Evolutionary conservation across 129 eudicot genomes (phyloP).

Genomic region (Ambrosia artemisiifolia): DNA sequence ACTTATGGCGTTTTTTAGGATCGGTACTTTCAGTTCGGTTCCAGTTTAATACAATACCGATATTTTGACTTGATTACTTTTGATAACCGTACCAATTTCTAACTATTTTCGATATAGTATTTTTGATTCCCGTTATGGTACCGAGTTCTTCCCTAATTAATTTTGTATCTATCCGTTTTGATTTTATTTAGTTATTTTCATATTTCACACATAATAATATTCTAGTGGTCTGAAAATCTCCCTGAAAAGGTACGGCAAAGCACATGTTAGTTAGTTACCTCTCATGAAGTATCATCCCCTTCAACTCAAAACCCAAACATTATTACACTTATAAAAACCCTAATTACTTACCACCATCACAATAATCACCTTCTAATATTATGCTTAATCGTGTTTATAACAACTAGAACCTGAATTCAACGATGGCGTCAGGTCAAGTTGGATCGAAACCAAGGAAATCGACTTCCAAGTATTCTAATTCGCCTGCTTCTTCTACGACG

Average conservation of each 20-base stretch:
- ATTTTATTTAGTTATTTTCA: neutral
- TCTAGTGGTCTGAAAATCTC: constrained; percentile 21
- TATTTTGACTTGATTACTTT: too few relatives aligned
- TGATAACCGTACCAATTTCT: too few relatives aligned
- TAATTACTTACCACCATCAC: neutral
- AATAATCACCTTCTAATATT: constrained; percentile 8
- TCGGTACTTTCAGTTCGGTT: too few relatives aligned
- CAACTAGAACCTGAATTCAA: neutral
- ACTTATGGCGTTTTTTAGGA: too few relatives aligned
- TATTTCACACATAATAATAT: neutral
- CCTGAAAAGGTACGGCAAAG: constrained; percentile 16
- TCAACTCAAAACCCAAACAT: constrained; percentile 45
- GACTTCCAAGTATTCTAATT: constrained; percentile 37
- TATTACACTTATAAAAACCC: constrained; percentile 12
- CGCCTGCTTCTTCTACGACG: constrained; percentile 58
- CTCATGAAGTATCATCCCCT: constrained; percentile 53
- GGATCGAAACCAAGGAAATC: constrained; percentile 40
- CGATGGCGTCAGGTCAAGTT: constrained; percentile 59
- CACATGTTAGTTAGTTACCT: neutral
- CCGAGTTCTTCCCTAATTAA: too few relatives aligned
- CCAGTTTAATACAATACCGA: too few relatives aligned
- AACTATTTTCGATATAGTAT: too few relatives aligned
- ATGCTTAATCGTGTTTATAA: constrained; percentile 13
- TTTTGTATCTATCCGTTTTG: constrained; percentile 12
- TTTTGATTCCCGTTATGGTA: too few relatives aligned